Evolutionary conservation across 2,329 filamentous ascomycete species (phyloP), one percentile per base, ranked within the genome.

Genomic region (Diaporthe caulivora): DNA sequence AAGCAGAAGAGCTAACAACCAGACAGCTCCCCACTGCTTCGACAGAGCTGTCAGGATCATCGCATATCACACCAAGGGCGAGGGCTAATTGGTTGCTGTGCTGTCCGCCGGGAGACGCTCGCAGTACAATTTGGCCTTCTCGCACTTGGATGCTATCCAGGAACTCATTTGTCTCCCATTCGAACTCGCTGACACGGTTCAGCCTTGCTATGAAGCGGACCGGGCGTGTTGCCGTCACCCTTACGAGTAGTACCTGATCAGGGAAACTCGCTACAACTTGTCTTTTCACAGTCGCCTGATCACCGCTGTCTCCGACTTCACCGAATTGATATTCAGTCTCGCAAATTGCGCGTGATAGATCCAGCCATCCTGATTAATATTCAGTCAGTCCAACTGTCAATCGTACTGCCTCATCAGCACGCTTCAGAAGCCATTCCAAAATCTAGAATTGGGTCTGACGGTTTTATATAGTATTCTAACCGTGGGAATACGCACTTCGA

Each of bases 101-200:
- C 29, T 74, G 76, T 3, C 83, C 83, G 4, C 83, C 83, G 1
- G 83, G 82, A 0, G 82, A 83, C 29, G 83, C 80, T 62, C 80
- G 80, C 80, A 84, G 80, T 9, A 78, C 77, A 40, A 84, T 82
- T 15, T 78, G 79, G 31, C 78, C 75, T 8, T 78, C 71, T 1
- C 64, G 74, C 15, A 79, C 77, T 17, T 68, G 54, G 24, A 86
- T 73, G 21, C 80, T 81, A 74, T 86, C 84, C 21, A 85, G 77
- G 72, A 84, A 86, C 73, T 86, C 84, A 74, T 85, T 84, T 2
- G 82, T 83, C 75, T 86, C 84, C 76, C 81, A 84, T 65, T 85
- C 83, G 17, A 82, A 75, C 71, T 86, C 83, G 67, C 84, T 83
- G 71, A 83, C 78, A 5, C 84, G 82, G 54, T 83, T 78, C 13